These are phyloP conservation scores for Rheum nobile DNA, from an alignment of 148 eudicot genomes.

Conservation along the genomic window DNA sequence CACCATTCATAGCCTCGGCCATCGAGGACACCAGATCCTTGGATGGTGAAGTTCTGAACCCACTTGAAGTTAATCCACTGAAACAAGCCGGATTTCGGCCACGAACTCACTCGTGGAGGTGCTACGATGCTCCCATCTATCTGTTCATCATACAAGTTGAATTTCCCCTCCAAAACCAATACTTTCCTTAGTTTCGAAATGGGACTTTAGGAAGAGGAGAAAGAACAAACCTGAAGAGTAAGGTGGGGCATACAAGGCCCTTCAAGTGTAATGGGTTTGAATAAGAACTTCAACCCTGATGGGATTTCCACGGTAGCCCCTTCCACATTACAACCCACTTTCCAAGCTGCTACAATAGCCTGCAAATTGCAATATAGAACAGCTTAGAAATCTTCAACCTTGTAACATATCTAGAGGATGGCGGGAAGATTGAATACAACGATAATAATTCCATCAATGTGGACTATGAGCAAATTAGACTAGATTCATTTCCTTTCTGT, in stretches of 20 bases:
- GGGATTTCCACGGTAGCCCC: constrained; percentile 49
- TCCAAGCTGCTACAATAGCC: constrained; percentile 79
- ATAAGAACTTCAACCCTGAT: constrained; percentile 34
- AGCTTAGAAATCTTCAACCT: neutral
- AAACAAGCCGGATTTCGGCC: constrained; percentile 63
- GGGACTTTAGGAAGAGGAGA: neutral
- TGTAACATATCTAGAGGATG: neutral
- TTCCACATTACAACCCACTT: constrained; percentile 47
- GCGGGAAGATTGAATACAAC: too few species aligned
- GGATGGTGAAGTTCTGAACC: constrained; percentile 66
- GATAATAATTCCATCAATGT: too few species aligned
- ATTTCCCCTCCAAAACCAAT: neutral
- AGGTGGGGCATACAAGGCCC: constrained; percentile 81
- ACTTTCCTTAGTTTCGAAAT: neutral
- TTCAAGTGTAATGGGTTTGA: constrained; percentile 58
- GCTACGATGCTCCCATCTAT: constrained; percentile 64
- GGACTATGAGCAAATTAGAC: too few species aligned
- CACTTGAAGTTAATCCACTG: constrained; percentile 83
- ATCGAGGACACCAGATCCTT: constrained; percentile 56
- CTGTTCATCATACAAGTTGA: constrained; percentile 18
- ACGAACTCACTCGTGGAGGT: constrained; percentile 40
- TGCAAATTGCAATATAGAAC: constrained; percentile 10
- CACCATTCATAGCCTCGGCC: constrained; percentile 86
- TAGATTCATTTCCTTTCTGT: too few species aligned
- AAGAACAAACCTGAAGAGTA: constrained; percentile 38